Conservation (phyloP, 2,329 filamentous ascomycete genomes). For the Fusarium pininemorale region DNA sequence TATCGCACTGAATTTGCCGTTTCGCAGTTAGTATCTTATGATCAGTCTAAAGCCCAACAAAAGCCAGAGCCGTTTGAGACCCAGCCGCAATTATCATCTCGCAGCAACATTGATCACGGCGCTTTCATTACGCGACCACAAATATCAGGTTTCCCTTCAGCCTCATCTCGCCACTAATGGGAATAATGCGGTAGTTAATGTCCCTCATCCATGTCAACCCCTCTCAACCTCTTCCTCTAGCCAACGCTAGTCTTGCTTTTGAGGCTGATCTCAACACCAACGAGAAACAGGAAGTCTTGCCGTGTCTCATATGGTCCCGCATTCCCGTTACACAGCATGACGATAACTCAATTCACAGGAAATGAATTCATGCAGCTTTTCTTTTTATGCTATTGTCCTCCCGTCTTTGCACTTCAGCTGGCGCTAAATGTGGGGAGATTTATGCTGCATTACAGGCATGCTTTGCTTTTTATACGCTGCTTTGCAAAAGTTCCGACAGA, state of each 20-base stretch:
- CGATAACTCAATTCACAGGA: neutral
- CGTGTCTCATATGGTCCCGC: neutral
- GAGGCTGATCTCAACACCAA: neutral
- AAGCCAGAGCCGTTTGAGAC: no score
- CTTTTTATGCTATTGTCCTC: neutral
- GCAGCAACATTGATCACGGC: rapidly evolving
- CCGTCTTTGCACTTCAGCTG: neutral
- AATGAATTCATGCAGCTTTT: neutral
- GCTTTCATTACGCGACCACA: neutral
- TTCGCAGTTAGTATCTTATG: neutral
- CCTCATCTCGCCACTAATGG: neutral
- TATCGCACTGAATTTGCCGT: neutral
- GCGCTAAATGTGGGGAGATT: no score
- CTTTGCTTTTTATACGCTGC: neutral
- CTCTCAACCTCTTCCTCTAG: no score
- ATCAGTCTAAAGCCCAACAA: no score
- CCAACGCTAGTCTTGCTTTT: neutral
- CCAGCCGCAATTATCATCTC: rapidly evolving
- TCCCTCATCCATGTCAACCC: neutral
- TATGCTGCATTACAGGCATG: neutral
- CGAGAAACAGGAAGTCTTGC: neutral
- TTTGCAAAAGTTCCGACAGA: neutral
- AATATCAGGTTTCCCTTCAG: neutral
- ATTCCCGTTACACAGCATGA: neutral
- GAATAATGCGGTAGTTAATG: neutral